A percentile compares a stretch with the other conserved stretches of the same genome.
These are phyloP conservation scores for Backusella liffmaniae DNA, from an alignment of 192 early-diverging fungal genomes.

Conservation along the genomic window DNA sequence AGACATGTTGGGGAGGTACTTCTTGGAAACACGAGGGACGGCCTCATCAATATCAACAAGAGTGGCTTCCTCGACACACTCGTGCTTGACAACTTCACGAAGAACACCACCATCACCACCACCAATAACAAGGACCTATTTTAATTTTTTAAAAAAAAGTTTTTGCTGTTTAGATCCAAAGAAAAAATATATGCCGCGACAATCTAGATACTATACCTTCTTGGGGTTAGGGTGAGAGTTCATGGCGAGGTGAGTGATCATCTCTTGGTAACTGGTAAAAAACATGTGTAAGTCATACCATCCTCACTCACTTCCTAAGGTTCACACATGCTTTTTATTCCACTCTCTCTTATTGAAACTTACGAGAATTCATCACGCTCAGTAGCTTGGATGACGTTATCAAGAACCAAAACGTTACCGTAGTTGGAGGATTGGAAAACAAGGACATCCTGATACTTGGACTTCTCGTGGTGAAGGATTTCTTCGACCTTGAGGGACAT, in stretches of 20 bases:
- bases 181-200: background rate
- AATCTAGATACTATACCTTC: conserved; percentile 55
- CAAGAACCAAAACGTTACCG: conserved; percentile 96
- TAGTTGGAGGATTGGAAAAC: conserved; percentile 95
- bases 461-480: conserved; percentile 94
- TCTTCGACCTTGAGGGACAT: conserved; percentile 95
- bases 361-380: conserved; percentile 98
- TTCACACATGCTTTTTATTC: background rate
- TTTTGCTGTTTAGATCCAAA: background rate
- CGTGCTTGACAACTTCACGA: conserved; percentile 97
- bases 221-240: conserved; percentile 94
- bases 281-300: background rate
- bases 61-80: conserved; percentile 86
- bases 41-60: conserved; percentile 98
- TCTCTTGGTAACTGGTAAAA: conserved; percentile 88
- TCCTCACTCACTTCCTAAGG: background rate
- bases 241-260: conserved; percentile 97
- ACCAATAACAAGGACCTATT: conserved; percentile 93
- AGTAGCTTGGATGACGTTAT: conserved; percentile 97
- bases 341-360: conserved; percentile 30
- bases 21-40: conserved; percentile 88
- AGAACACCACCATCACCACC: conserved; percentile 99
- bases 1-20: conserved; percentile 92
- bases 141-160: background rate
- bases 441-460: conserved; percentile 94